Evolutionary conservation across 2,329 filamentous ascomycete species (phyloP).

Genomic region (Nemania diffusa): DNA sequence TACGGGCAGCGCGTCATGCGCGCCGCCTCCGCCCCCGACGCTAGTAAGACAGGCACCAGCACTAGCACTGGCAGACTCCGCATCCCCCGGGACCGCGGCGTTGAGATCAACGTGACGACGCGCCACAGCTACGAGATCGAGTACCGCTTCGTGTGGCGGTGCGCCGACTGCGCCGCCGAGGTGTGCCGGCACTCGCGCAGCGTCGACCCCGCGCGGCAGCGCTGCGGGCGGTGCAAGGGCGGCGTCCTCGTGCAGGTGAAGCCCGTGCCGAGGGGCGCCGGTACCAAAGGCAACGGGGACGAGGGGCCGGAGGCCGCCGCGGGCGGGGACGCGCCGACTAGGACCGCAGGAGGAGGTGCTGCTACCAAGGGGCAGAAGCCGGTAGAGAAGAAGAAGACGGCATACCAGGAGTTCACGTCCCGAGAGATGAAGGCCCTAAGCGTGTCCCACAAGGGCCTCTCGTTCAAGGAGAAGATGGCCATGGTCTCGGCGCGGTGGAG

Average conservation of each 20-base stretch:
- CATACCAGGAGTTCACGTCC: constrained; percentile 46
- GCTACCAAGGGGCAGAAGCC: constrained; percentile 1
- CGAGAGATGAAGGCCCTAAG: constrained; percentile 45
- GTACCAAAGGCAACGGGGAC: constrained; percentile 20
- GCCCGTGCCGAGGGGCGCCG: constrained; percentile 71
- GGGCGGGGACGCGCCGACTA: constrained; percentile 20
- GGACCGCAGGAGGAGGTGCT: neutral
- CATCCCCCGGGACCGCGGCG: constrained; percentile 25
- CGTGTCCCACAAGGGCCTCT: constrained; percentile 43
- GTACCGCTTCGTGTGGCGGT: constrained; percentile 92
- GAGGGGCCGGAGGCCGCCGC: constrained; percentile 41
- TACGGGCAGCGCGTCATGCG: constrained; percentile 70
- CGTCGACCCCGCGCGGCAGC: constrained; percentile 76
- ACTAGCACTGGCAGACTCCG: neutral
- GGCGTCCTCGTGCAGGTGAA: constrained; percentile 76
- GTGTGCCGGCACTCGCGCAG: constrained; percentile 89
- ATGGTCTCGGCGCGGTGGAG: constrained; percentile 69
- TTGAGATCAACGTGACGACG: constrained; percentile 78
- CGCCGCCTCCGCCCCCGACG: constrained; percentile 62
- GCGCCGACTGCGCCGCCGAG: constrained; percentile 72
- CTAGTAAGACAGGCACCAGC: constrained; percentile 38
- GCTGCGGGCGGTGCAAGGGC: constrained; percentile 81
- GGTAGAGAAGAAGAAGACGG: constrained; percentile 49
- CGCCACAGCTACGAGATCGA: constrained; percentile 91
- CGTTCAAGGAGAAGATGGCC: constrained; percentile 76